Conservation (phyloP, 1,284 basidiomycete genomes). For the Ceratobasidium sp. region DNA sequence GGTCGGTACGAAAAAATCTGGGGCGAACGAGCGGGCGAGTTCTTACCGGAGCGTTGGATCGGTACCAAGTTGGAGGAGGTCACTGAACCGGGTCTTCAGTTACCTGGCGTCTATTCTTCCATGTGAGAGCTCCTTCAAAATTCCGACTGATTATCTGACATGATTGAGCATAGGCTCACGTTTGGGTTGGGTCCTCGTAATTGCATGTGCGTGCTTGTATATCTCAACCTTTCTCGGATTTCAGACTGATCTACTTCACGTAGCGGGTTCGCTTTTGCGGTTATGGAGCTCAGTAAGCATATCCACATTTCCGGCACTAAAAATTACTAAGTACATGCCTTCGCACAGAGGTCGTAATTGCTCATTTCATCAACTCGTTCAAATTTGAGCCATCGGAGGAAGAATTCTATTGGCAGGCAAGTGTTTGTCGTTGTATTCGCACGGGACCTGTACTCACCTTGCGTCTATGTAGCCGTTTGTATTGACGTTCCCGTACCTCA, state of each 20-base stretch:
- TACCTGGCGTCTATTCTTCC: constrained; percentile 12
- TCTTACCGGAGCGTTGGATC: constrained; percentile 18
- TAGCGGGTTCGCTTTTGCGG: no score
- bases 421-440: background rate
- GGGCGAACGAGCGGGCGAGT: constrained; percentile 14
- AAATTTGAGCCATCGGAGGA: constrained; percentile 1
- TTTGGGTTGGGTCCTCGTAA: constrained; percentile 1
- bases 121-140: background rate
- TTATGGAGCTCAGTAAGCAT: constrained; percentile 6
- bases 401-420: background rate
- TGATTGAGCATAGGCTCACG: constrained; percentile 7
- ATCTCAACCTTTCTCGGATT: no score
- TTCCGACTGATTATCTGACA: no score
- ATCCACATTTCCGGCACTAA: background rate
- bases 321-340: background rate
- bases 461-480: background rate
- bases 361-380: no score
- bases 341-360: background rate
- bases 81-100: background rate
- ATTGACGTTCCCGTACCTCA: background rate
- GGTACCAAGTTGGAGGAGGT: constrained; percentile 1
- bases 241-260: no score
- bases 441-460: background rate
- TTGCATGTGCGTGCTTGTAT: constrained; percentile 17
- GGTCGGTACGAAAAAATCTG: constrained; percentile 44